A percentile compares a stretch with the other conserved stretches of the same genome.
These are phyloP conservation scores for Boletus eberwhitei DNA, from an alignment of 768 basidiomycete species.

Conservation along the genomic window DNA sequence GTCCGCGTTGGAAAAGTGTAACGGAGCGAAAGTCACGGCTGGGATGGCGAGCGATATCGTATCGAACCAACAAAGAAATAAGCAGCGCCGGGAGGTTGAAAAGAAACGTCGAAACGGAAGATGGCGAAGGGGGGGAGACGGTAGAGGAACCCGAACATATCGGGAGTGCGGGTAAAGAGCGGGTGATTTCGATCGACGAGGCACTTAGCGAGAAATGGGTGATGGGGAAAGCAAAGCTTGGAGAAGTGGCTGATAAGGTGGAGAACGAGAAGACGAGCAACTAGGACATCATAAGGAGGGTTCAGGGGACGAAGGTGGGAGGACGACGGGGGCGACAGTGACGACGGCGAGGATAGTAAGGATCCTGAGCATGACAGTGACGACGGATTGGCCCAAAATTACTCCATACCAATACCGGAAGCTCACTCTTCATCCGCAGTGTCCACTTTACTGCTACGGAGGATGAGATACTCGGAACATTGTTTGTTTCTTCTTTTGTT, in stretches of 20 bases:
- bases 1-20: constrained; percentile 72
- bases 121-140: constrained; percentile 36
- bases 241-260: constrained; percentile 24
- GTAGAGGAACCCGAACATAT: constrained; percentile 34
- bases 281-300: constrained; percentile 43
- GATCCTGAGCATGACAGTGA: constrained; percentile 6
- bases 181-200: constrained; percentile 93
- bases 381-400: constrained; percentile 54
- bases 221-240: constrained; percentile 63
- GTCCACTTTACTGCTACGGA: constrained; percentile 90
- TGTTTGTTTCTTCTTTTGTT: constrained; percentile 50
- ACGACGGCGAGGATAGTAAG: constrained; percentile 24
- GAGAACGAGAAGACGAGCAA: constrained; percentile 39
- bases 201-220: constrained; percentile 91
- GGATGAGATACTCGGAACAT: constrained; percentile 79
- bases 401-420: constrained; percentile 82
- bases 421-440: constrained; percentile 92
- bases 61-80: constrained; percentile 64
- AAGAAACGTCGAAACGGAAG: constrained; percentile 38
- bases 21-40: constrained; percentile 65
- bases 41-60: constrained; percentile 58
- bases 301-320: constrained; percentile 30
- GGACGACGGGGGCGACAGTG: constrained; percentile 25
- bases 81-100: constrained; percentile 49
- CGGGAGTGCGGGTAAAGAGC: constrained; percentile 41